Base-by-base conservation (phyloP, 768 basidiomycete species). In the Cyathus striatus region DNA sequence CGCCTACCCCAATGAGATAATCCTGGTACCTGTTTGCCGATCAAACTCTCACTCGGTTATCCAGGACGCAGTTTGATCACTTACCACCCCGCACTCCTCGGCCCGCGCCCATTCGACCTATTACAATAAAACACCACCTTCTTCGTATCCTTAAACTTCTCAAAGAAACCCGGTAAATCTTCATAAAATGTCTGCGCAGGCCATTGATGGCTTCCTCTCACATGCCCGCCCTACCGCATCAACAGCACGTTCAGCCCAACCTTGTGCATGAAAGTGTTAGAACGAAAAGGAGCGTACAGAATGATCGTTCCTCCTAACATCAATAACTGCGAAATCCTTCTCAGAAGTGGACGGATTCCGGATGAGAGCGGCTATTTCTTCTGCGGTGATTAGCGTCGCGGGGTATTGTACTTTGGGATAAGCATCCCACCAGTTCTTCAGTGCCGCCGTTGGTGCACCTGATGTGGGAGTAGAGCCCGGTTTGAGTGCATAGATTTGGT, bases 21-120 rank as follows among this genome's bases (percentile, higher is more conserved):
- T 77, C 72, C 51, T 75, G 75, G 49, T 77, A 76, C 75, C 75
- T 76, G 35, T n/a, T n/a, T n/a, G n/a, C n/a, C n/a, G n/a, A n/a
- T n/a, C n/a, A 10, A 38, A 16, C 22, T 9, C 21, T 18, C 5
- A 34, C 25, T 24, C 7, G 10, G 40, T 13, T n/a, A 43, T 25
- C 13, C 5, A 18, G 24, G 24, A 10, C 26, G 17, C 5, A 24
- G 24, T 12, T 34, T 17, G 13, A 21, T 41, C 27, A 22, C 2
- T 10, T 54, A 78, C 79, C 77, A 81, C 55, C 68, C 71, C 16
- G 76, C 78, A 56, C 72, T 76, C 10, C 78, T 63, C 13, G 78
- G 76, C 1, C 65, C 78, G 22, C 79, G 62, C 14, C 76, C 77
- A 32, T 62, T 60, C 1, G 75, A 78, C 49, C 73, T 73, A 32